A percentile compares a stretch with the other conserved stretches of the same genome.
Conservation (phyloP, 2,329 filamentous ascomycete species). For the Davidsoniella eucalypti region DNA sequence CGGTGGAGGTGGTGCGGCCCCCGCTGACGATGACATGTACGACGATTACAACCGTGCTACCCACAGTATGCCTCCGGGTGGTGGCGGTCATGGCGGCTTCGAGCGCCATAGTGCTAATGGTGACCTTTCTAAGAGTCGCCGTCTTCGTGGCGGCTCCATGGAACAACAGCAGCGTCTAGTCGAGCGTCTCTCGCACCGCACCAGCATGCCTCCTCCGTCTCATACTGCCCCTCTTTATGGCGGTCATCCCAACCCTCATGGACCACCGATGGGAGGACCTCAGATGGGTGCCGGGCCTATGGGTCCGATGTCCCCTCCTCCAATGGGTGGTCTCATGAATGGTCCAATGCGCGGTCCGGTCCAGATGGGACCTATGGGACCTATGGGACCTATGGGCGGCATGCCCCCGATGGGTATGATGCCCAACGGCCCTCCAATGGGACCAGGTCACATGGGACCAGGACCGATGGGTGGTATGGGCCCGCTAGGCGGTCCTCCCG, state of each 20-base stretch:
- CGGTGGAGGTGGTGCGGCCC: neutral
- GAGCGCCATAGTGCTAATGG: conserved; percentile 11
- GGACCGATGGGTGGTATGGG: conserved; percentile 7
- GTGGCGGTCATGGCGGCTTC: neutral
- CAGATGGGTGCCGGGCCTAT: conserved; percentile 4
- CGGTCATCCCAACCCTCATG: conserved; percentile 2
- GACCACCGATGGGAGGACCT: conserved; percentile 3
- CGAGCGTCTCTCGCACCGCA: conserved; percentile 6
- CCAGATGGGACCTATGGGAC: conserved; percentile 3
- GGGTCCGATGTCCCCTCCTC: conserved; percentile 2
- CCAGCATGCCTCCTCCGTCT: conserved; percentile 11
- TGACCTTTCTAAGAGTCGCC: conserved; percentile 10
- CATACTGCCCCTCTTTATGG: conserved; percentile 9
- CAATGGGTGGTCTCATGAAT: conserved; percentile 4
- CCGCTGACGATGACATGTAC: conserved; percentile 9
- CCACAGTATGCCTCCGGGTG: conserved; percentile 3
- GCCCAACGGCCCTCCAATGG: neutral
- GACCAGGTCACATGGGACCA: neutral
- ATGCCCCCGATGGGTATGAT: neutral
- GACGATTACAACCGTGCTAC: conserved; percentile 3
- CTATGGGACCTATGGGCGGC: conserved; percentile 4
- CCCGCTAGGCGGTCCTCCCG: conserved; percentile 2
- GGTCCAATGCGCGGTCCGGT: conserved; percentile 1
- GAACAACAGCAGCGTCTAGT: neutral
- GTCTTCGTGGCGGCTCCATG: conserved; percentile 4